Base-by-base conservation (phyloP, 2,329 filamentous ascomycete genomes). In the Neofusicoccum sp. region DNA sequence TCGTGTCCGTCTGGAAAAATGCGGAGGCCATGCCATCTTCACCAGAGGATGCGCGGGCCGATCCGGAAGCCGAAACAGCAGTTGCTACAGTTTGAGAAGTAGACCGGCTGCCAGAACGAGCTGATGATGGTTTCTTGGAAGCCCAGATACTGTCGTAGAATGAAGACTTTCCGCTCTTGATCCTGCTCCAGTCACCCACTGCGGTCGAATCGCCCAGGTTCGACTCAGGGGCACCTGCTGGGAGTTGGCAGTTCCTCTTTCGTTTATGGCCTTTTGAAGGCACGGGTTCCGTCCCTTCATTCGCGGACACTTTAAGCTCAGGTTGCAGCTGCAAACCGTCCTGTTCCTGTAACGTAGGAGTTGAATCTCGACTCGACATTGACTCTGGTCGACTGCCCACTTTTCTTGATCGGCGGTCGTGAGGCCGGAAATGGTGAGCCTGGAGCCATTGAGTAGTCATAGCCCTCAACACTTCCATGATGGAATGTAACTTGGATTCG, bases 401-500 rank as follows among this genome's bases (percentile, higher is more conserved):
- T 44, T 36, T 49, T 44, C 45, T 58, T 29, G 61, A 12, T 6
- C 67, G 68, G n/a, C 65, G 66, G 29, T 75, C 76, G 22, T 67
- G 70, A 3, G 90, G 88, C 3, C 84, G 82, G 68, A 94, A 89
- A 65, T 89, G 82, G 69, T 95, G 84, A 33, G 87, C 87, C 62
- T 85, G 86, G 6, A 98, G 77, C 76, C 96, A 97, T 64, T 92
- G 87, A 54, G 83, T 84, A 31, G 91, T 81, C 71, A 93, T 85
- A 0, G 86, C 87, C 56, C 83, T 83, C 8, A 97, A 71, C 2
- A 97, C 80, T 47, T 89, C 85, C 0, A 85, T 68, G 1, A 92
- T 83, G 1, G 80, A 76, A 31, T 84, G 79, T n/a, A 92, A 66
- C 11, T 70, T 72, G 9, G 68, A 62, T 12, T 75, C 67, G 1